Evolutionary conservation across 192 early-diverging fungal genomes (phyloP), one percentile per base, ranked within the genome.

Genomic region (Linnemannia schmuckeri): DNA sequence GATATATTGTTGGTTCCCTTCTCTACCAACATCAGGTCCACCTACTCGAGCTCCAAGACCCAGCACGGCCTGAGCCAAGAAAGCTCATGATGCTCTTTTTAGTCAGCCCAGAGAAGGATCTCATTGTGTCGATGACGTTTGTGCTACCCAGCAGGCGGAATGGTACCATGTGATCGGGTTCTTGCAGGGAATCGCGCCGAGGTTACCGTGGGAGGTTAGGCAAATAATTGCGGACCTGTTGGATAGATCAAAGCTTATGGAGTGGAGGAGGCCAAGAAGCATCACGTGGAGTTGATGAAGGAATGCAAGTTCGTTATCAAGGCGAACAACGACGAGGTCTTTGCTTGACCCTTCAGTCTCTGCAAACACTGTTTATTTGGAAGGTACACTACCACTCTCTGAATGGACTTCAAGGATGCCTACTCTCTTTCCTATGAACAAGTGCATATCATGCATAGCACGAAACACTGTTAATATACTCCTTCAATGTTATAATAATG

Each of bases 1-100:
- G 94, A 33, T 91, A 90, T 74, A 80, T 96, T 44, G 93, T 91
- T 40, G 96, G 95, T 76, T 93, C 94, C 10, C 96, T 95, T 83
- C 76, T 86, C 37, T 92, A 91, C 76, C 96, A 96, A 89, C 95
- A 97, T 84, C 76, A 89, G 24, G 92, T 94, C 5, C 88, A 90
- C 12, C 89, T 90, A 1, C 95, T 97, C 77, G 80, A 88, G 76
- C 89, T 96, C 38, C 83, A 71, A 12, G 81, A 77, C 47, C 54
- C 74, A 2, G 77, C 52, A 49, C 91, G 91, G 52, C 91, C 92
- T 0, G 96, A 95, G 0, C 88, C 91, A 70, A 90, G 94, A 79
- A 93, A 94, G 81, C 94, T 95, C 49, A 72, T 97, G 24, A 88
- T 85, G 4, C 94, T 95, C 75, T 95, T 95, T 89, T 89, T 96